phyloP scores from a whole-genome alignment of 1,139 yeast genomes.

The Lodderomyces theae region DNA sequence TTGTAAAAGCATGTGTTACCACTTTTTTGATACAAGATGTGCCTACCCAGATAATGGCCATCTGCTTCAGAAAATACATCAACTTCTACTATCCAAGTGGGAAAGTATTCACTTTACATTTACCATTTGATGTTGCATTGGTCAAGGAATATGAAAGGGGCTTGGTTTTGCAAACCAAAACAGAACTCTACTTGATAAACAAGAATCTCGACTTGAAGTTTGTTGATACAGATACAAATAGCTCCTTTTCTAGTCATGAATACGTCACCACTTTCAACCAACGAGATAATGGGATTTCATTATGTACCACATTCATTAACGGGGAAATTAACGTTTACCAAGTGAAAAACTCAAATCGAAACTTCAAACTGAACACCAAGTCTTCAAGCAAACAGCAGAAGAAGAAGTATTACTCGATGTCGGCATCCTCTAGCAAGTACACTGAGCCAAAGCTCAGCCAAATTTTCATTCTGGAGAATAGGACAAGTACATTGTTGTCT shows the following conservation, averaged over 20 bases:
- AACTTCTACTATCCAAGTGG: conserved; percentile 61
- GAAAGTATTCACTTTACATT: conserved; percentile 52
- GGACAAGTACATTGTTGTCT: conserved; percentile 53
- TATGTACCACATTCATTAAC: conserved; percentile 56
- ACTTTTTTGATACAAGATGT: conserved; percentile 23
- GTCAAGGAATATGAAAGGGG: conserved; percentile 67
- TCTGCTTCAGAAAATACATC: conserved; percentile 50
- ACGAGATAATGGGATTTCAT: conserved; percentile 19
- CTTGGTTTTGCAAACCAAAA: conserved; percentile 49
- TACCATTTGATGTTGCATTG: conserved; percentile 58
- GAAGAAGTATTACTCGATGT: conserved; percentile 23
- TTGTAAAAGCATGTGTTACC: conserved; percentile 51
- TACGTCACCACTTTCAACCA: conserved; percentile 4
- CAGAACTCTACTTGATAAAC: conserved; percentile 20
- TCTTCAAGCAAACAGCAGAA: conserved; percentile 16
- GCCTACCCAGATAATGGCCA: conserved; percentile 29
- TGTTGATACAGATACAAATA: conserved; percentile 8
- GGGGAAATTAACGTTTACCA: conserved; percentile 48
- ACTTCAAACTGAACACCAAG: conserved; percentile 9
- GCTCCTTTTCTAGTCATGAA: conserved; percentile 4
- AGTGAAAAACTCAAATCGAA: conserved; percentile 41
- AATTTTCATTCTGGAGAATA: conserved; percentile 44
- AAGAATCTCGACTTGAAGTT: conserved; percentile 5
- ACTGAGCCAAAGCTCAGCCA: conserved; percentile 5
- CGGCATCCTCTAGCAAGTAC: conserved; percentile 9